Base-by-base conservation (phyloP, 2,329 filamentous ascomycete genomes). In the Hirsutella thompsonii region DNA sequence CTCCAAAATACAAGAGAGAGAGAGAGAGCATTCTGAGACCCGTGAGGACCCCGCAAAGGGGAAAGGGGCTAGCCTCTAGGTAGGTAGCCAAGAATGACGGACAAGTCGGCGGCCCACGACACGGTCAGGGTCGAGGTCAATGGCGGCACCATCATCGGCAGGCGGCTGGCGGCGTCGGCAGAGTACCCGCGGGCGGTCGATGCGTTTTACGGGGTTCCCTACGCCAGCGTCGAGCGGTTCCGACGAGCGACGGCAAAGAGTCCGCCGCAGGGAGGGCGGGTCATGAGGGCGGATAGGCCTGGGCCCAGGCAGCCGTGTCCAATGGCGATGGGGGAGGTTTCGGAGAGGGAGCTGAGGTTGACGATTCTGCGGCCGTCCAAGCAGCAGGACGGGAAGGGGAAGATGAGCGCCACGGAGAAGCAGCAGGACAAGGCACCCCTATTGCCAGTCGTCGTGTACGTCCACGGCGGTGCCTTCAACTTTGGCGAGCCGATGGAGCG, bases 381-480 rank as follows among this genome's bases (percentile, higher is more conserved):
- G 5, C 18, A 19, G 16, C 32, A 35, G 32, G 26, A 8, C 26
- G 26, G 13, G 26, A 13, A 13, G 32, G 18, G 13, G 30, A 30
- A 16, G 28, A n/a, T n/a, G n/a, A n/a, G n/a, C n/a, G n/a, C n/a
- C n/a, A n/a, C n/a, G n/a, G n/a, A n/a, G n/a, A n/a, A n/a, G n/a
- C n/a, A n/a, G n/a, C n/a, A n/a, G n/a, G 16, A n/a, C 11, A 47
- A 32, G 52, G 45, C 37, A 37, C 5, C 6, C 3, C 35, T 9
- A 10, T 23, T 59, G 11, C 56, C 74, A 1, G 71, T 78, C 13
- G 55, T 73, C n/a, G 57, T 81, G 2, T 80, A 78, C 51, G 58
- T 82, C 26, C 77, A 81, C 52, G 78, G 78, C 36, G 79, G 79
- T 3, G 70, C 65, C 5, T 82, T 81, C 61, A 71, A 79, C 61